phyloP scores from a whole-genome alignment of 2,329 filamentous ascomycete genomes.

The Emericellopsis cladophorae region DNA sequence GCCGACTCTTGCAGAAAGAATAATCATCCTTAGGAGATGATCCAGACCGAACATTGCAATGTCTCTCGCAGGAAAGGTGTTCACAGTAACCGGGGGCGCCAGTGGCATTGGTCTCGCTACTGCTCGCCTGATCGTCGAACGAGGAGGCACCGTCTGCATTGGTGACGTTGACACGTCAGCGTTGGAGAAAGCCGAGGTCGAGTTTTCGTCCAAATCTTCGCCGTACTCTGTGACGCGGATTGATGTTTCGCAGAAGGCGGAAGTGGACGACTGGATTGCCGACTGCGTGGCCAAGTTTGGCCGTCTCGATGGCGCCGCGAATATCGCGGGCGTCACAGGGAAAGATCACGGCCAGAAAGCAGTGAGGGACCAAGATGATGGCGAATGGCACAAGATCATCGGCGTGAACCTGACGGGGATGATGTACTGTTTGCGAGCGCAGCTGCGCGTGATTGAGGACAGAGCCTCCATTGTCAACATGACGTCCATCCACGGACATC shows the following conservation, averaged over 20 bases:
- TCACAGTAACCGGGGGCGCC: constrained; percentile 8
- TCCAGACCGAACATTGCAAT: not conserved
- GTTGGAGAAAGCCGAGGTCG: constrained; percentile 12
- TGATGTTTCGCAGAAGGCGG: constrained; percentile 30
- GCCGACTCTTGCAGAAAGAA: too few species aligned
- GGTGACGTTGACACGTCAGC: constrained; percentile 21
- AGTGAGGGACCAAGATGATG: constrained; percentile 29
- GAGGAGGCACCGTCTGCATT: constrained; percentile 17
- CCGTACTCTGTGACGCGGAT: constrained; percentile 25
- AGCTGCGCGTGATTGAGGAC: constrained; percentile 23
- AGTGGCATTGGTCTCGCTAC: constrained; percentile 10
- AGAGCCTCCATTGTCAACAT: constrained; percentile 48
- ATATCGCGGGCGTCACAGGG: constrained; percentile 40
- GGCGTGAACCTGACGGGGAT: constrained; percentile 35
- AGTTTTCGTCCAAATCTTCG: not conserved
- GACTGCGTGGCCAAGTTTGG: constrained; percentile 34
- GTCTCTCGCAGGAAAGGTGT: constrained; percentile 2
- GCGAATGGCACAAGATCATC: constrained; percentile 35
- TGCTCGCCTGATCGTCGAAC: constrained; percentile 1
- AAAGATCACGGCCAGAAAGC: constrained; percentile 25
- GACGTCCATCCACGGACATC: constrained; percentile 30
- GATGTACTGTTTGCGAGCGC: constrained; percentile 35
- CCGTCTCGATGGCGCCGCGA: constrained; percentile 39
- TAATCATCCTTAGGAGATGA: too few species aligned
- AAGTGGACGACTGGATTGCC: constrained; percentile 38